phyloP scores from a whole-genome alignment of 1,139 yeast genomes.

The Suhomyces atakaporum region DNA sequence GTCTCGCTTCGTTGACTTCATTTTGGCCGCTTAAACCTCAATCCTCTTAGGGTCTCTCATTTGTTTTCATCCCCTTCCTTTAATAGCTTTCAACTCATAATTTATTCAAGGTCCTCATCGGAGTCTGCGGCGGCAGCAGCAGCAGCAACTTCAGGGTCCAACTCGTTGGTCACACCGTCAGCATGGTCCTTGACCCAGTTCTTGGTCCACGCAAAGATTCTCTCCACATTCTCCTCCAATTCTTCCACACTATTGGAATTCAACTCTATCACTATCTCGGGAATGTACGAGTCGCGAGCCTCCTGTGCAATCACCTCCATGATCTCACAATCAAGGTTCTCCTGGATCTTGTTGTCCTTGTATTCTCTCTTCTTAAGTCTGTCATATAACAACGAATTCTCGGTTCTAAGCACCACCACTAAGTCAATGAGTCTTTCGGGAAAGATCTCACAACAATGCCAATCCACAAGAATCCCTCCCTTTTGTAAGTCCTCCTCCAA shows the following conservation, averaged over 20 bases:
- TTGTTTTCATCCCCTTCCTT: not conserved
- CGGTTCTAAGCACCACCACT: slow-evolving; percentile 84
- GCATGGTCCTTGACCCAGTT: slow-evolving; percentile 62
- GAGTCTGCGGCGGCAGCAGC: slow-evolving; percentile 11
- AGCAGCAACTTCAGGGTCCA: slow-evolving; percentile 25
- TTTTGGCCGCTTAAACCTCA: too few relatives aligned
- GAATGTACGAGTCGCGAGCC: slow-evolving; percentile 78
- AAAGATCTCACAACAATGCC: slow-evolving; percentile 97
- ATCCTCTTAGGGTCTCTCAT: too few relatives aligned
- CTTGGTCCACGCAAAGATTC: slow-evolving; percentile 72
- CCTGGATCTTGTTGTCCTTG: slow-evolving; percentile 78
- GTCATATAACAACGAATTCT: slow-evolving; percentile 70
- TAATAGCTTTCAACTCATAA: too few relatives aligned
- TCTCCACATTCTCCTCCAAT: slow-evolving; percentile 74
- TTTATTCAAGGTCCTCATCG: slow-evolving; percentile 11
- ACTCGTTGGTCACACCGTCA: slow-evolving; percentile 42
- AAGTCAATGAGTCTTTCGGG: slow-evolving; percentile 92
- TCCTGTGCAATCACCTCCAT: slow-evolving; percentile 91
- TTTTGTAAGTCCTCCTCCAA: slow-evolving; percentile 74
- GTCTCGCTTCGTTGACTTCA: too few relatives aligned
- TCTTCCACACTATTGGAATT: slow-evolving; percentile 71
- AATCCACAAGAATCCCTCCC: slow-evolving; percentile 89
- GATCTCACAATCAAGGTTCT: slow-evolving; percentile 93
- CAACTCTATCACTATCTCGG: slow-evolving; percentile 80
- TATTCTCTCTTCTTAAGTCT: slow-evolving; percentile 75